Base-by-base conservation (phyloP, 2,329 filamentous ascomycete genomes). In the Aureobasidium musti region DNA sequence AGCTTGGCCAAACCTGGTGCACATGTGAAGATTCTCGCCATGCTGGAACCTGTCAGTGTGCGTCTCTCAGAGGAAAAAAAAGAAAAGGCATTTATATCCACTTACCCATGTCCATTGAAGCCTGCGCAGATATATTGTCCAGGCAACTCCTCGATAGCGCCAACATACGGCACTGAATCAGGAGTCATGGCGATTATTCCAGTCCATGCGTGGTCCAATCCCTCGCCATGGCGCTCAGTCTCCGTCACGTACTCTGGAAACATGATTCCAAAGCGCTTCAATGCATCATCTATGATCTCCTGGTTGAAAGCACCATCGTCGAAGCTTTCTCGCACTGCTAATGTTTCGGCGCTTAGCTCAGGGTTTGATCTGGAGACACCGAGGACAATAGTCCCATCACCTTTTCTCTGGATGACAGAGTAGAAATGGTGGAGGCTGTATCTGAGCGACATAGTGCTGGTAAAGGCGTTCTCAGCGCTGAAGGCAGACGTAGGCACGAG, bases 61-160 rank as follows among this genome's bases (percentile, higher is more conserved):
- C 21, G n/a, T 21, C 26, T 17, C 19, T 28, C 26, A 6, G n/a
- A n/a, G n/a, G n/a, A n/a, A n/a, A n/a, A n/a, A n/a, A n/a, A n/a
- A n/a, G n/a, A n/a, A 6, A 7, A 11, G 28, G 19, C 5, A 35
- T n/a, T 28, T 17, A 11, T 19, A 21, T n/a, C 28, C 41, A 49
- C 80, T 63, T 41, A 63, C 59, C 59, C 80, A 70, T 82, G 80
- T 0, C 80, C 81, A 69, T 82, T 82, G 67, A 82, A 82, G 0
- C 81, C 81, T n/a, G 80, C 81, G 69, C 80, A 82, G 10, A 83
- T 75, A 71, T 76, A 83, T 63, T 83, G 81, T 4, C 81, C 81
- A 11, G 77, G 75, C 8, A 78, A 67, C 0, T 74, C 74, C 11
- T 79, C 74, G 5, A 83, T 71, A 1, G 72, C 70, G 1, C 81